phyloP scores from a whole-genome alignment of 169 alveolate species.

The Cryptosporidium muris region DNA sequence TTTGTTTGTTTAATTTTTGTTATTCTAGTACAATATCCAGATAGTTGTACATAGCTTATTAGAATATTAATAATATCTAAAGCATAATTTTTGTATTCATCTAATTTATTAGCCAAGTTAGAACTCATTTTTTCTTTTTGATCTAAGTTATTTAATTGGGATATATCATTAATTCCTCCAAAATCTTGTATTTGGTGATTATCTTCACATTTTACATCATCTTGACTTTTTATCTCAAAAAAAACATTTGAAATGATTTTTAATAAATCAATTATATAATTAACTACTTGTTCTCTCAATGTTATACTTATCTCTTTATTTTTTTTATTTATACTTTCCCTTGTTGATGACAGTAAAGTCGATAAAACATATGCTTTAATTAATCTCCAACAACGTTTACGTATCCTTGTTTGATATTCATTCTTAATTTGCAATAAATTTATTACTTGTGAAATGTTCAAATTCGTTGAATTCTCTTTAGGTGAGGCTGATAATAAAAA shows the following conservation, averaged over 20 bases:
- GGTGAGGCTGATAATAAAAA: constrained; percentile 35
- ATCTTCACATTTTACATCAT: neutral
- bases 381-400: constrained; percentile 51
- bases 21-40: constrained; percentile 49
- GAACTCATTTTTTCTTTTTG: neutral
- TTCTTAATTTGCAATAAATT: constrained; percentile 6
- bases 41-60: constrained; percentile 22
- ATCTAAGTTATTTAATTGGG: neutral
- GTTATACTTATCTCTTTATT: neutral
- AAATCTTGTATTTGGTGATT: neutral
- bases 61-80: constrained; percentile 41
- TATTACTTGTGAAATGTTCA: constrained; percentile 6
- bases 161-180: neutral
- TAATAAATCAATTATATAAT: constrained; percentile 15
- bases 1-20: neutral
- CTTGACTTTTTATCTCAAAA: neutral
- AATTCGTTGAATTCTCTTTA: neutral
- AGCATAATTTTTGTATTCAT: constrained; percentile 33
- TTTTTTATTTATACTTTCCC: too few species aligned
- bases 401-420: constrained; percentile 2
- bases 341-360: constrained; percentile 1
- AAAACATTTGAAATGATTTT: constrained; percentile 4
- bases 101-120: neutral
- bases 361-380: constrained; percentile 31
- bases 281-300: constrained; percentile 10